These are phyloP conservation scores for Penicillium aurantiogriseum DNA, from an alignment of 2,329 filamentous ascomycete species.

Conservation along the genomic window DNA sequence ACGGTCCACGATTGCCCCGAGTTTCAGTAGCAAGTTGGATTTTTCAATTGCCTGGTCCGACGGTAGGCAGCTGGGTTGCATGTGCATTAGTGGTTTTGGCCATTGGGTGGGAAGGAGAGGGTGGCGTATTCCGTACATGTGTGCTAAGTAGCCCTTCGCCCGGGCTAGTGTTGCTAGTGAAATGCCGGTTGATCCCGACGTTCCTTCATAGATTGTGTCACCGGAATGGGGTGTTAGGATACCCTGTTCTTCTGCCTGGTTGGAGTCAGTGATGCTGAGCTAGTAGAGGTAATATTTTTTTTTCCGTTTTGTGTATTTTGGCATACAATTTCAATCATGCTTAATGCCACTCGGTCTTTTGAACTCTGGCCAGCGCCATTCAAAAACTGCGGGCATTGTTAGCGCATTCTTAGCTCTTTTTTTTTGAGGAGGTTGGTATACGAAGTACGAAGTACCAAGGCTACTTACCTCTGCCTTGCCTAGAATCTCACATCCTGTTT, in stretches of 20 bases:
- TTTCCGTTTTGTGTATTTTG: not conserved
- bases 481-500: slow-evolving; percentile 83
- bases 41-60: slow-evolving; percentile 88
- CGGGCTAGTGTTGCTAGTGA: slow-evolving; percentile 86
- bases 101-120: not conserved
- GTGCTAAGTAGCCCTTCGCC: slow-evolving; percentile 83
- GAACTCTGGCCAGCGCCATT: slow-evolving; percentile 93
- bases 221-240: slow-evolving; percentile 75
- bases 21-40: slow-evolving; percentile 78
- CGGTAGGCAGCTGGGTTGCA: slow-evolving; percentile 71
- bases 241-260: slow-evolving; percentile 71
- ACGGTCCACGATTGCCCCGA: slow-evolving; percentile 89
- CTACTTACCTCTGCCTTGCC: slow-evolving; percentile 75
- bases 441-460: not conserved
- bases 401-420: slow-evolving; percentile 4
- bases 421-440: not conserved
- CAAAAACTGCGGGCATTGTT: slow-evolving; percentile 59
- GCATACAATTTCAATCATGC: slow-evolving; percentile 69
- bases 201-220: slow-evolving; percentile 96
- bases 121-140: slow-evolving; percentile 61
- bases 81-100: slow-evolving; percentile 15
- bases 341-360: slow-evolving; percentile 90
- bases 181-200: slow-evolving; percentile 93
- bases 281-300: not conserved
- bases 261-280: slow-evolving; percentile 6